Conservation (phyloP, 768 basidiomycete genomes). For the Pleurotus cornucopiae region DNA sequence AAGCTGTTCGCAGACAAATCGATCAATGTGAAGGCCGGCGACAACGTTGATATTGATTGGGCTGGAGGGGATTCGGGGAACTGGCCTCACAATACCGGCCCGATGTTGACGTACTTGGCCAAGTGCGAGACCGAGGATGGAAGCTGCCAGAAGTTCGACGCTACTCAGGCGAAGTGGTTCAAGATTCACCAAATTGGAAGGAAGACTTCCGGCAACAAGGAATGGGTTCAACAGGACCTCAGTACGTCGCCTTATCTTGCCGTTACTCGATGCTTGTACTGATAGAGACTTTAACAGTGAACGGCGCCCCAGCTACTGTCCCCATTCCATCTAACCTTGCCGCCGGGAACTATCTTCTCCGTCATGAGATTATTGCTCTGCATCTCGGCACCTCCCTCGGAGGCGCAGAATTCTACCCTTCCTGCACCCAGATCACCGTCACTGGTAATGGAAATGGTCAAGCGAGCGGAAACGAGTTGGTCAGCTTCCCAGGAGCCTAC, state of each 20-base stretch:
- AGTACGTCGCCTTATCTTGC: conserved; percentile 30
- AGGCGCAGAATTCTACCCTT: conserved; percentile 79
- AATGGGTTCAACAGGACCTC: conserved; percentile 53
- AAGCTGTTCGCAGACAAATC: conserved; percentile 41
- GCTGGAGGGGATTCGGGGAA: conserved; percentile 25
- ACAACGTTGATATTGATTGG: conserved; percentile 53
- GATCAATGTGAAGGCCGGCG: conserved; percentile 57
- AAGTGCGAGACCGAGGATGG: conserved; percentile 42
- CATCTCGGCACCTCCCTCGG: conserved; percentile 53
- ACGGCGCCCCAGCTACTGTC: conserved; percentile 34
- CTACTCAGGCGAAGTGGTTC: conserved; percentile 64
- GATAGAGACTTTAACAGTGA: conserved; percentile 22
- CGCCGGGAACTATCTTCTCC: conserved; percentile 70
- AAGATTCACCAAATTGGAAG: conserved; percentile 56
- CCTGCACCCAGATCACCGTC: conserved; percentile 57
- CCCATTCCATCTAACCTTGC: conserved; percentile 48
- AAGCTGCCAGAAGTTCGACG: conserved; percentile 57
- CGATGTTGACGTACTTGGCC: conserved; percentile 73
- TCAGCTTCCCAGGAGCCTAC: conserved; percentile 72
- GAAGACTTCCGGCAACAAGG: conserved; percentile 24
- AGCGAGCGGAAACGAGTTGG: conserved; percentile 46
- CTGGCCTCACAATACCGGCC: conserved; percentile 60
- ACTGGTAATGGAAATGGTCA: conserved; percentile 48
- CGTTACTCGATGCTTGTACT: neutral
- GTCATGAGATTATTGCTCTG: conserved; percentile 77